Evolutionary conservation across 2,329 filamentous ascomycete genomes (phyloP), one percentile per base, ranked within the genome.

Genomic region (Ramichloridium luteum): DNA sequence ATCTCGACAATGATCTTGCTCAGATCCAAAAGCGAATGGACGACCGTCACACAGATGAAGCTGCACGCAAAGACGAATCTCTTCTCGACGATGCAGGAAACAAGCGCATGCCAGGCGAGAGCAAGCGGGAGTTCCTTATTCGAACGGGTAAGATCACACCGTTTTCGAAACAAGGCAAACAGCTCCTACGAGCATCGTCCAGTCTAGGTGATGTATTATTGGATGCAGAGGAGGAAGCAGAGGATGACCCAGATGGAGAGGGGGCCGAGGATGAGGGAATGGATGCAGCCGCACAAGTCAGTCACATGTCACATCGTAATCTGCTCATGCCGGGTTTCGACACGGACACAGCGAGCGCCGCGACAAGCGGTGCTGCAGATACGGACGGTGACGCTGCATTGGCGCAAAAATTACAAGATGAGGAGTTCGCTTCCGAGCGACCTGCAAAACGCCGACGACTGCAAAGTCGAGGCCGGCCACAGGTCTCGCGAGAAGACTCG

Each of bases 141-240:
- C 76, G 90, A 16, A 98, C 88, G 0, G 90, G 90, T 39, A 96
- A 96, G 59, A 96, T 98, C 45, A 98, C 90, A 0, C 90, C 90
- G 0, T 98, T 98, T 50, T 81, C 85, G 5, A 81, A 78, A 41
- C 71, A 93, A 46, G 74, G 74, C 15, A 68, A 72, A 10, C 67
- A 72, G n/a, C 61, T 75, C 2, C 64, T 72, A 16, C 73, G 70
- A 3, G 66, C 75, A 3, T 67, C 77, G 27, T 78, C 78, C 2
- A 77, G 77, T 37, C 63, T 93, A 11, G 78, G 80, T 8, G 77
- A 86, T 48, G 79, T 77, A 2, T 70, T 93, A 36, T 62, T 86
- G 10, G 82, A 92, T 51, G 84, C 81, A 1, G 85, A 93, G 50
- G 78, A 84, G 35, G 80, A 80, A 31, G 56, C 57, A 4, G 57